Percentiles rank a stretch among this genome's conserved stretches.
phyloP scores from a whole-genome alignment of 768 basidiomycete species.

The Boletus pseudo-olivaceus region DNA sequence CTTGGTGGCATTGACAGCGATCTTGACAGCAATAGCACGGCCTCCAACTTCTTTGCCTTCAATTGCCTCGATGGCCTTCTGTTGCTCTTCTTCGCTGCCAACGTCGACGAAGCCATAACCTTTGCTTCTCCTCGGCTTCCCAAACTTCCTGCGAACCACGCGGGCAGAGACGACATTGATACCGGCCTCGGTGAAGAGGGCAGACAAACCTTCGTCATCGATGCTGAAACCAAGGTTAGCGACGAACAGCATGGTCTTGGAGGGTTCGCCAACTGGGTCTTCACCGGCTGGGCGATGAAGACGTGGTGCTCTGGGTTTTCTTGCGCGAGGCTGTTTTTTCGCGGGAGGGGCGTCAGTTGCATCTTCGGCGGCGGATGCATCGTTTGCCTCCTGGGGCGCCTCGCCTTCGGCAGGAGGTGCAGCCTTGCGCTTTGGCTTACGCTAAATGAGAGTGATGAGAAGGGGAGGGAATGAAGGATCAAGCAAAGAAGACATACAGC shows the following conservation, averaged over 20 bases:
- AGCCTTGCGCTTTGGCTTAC: conserved; percentile 45
- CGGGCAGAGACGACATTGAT: conserved; percentile 82
- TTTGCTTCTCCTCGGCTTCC: conserved; percentile 83
- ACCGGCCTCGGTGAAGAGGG: conserved; percentile 84
- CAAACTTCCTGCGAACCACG: conserved; percentile 84
- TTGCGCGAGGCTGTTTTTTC: conserved; percentile 45
- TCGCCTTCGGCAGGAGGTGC: conserved; percentile 37
- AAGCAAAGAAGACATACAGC: conserved; percentile 35
- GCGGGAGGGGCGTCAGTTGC: conserved; percentile 35
- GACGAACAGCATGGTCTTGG: conserved; percentile 88
- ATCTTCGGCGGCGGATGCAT: conserved; percentile 36
- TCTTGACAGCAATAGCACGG: conserved; percentile 86
- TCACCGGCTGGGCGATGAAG: conserved; percentile 70
- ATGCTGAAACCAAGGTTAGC: conserved; percentile 97
- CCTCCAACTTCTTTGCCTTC: conserved; percentile 88
- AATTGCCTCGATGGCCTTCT: conserved; percentile 83
- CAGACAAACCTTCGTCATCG: conserved; percentile 75
- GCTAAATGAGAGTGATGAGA: conserved; percentile 37
- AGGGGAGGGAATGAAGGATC: not conserved
- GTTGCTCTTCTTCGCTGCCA: conserved; percentile 81
- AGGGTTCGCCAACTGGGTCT: conserved; percentile 83
- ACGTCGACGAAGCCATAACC: conserved; percentile 99
- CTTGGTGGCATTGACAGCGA: conserved; percentile 83
- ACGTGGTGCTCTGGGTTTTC: conserved; percentile 57
- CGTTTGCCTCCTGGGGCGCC: conserved; percentile 26